Base-by-base conservation (phyloP, 2,329 filamentous ascomycete species). In the Clarireedia monteithiana region DNA sequence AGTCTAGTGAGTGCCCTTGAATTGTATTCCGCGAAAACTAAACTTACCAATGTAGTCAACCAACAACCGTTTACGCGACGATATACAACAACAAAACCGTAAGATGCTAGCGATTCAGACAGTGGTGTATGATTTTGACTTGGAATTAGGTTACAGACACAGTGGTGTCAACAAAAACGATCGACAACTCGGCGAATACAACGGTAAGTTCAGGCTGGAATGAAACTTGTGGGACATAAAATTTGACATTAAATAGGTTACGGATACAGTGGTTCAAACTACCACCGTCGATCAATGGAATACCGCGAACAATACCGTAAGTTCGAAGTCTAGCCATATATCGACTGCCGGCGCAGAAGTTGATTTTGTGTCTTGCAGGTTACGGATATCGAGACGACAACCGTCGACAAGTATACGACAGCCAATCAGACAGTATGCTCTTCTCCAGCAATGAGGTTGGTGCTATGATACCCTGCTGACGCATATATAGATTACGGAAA, bases 361-460 rank as follows among this genome's bases (percentile, higher is more conserved):
- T 34, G 30, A 34, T 14, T 34, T 9, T 9, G 10, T 12, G 30
- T 12, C 30, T 34, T 34, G 30, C 30, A 34, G 30, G 30, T 4
- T 6, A 3, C 10, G 38, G 50, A 39, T 53, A 27, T 12, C 12
- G 10, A 34, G 12, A 53, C 50, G 6, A 26, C 34, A 53, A 53
- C 50, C 5, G 30, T 53, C 15, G 30, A 24, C 9, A 34, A 34
- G 26, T 48, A 40, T 34, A 9, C 5, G n/a, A 54, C 27, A 38
- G 50, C 50, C 7, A 53, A 42, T 9, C 44, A 39, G 27, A 54
- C 52, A 23, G 52, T 54, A 34, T 34, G 30, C 30, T 34, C 9
- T 34, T 12, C 30, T 34, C 12, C 5, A 4, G 30, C 4, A 12
- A 34, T 34, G 10, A 12, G 14, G 30, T 34, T 9, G 9, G 10